A percentile compares a stretch with the other conserved stretches of the same genome.
These are phyloP conservation scores for Bidens hawaiensis DNA, from an alignment of 140 eudicot genomes.

Conservation along the genomic window DNA sequence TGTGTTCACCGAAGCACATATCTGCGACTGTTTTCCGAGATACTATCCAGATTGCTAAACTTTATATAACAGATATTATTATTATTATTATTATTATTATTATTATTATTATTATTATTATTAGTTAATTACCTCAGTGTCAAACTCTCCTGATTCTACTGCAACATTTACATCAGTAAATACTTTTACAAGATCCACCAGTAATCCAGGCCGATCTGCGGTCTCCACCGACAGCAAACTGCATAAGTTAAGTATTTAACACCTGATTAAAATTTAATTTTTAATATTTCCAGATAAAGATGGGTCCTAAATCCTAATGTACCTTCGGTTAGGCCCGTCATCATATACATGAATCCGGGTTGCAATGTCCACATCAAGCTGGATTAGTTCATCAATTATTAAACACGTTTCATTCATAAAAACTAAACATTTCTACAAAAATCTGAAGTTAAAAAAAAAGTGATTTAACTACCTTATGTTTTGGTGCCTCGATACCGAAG, in stretches of 20 bases:
- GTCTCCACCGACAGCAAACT: constrained; percentile 79
- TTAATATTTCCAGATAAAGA: not conserved
- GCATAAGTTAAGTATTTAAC: constrained; percentile 29
- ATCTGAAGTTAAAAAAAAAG: not conserved
- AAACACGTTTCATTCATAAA: not conserved
- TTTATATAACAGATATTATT: not conserved
- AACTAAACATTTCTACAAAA: not conserved
- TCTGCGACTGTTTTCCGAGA: too few relatives aligned
- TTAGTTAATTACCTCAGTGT: constrained; percentile 60
- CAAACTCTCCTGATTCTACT: constrained; percentile 88
- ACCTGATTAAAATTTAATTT: not conserved
- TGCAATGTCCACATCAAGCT: constrained; percentile 85
- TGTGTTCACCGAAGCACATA: too few relatives aligned
- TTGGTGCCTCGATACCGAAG: constrained; percentile 70
- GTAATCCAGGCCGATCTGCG: constrained; percentile 87
- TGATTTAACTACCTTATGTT: constrained; percentile 24
- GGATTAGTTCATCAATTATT: constrained; percentile 17
- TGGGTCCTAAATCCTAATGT: not conserved
- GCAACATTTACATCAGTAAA: constrained; percentile 65
- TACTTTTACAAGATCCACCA: constrained; percentile 82
- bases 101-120: too few relatives aligned
- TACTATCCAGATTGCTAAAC: not conserved
- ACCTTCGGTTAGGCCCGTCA: constrained; percentile 84
- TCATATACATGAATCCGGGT: constrained; percentile 58
- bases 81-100: too few relatives aligned